Conservation (phyloP, 192 early-diverging fungal species). For the Geosiphon pyriformis region DNA sequence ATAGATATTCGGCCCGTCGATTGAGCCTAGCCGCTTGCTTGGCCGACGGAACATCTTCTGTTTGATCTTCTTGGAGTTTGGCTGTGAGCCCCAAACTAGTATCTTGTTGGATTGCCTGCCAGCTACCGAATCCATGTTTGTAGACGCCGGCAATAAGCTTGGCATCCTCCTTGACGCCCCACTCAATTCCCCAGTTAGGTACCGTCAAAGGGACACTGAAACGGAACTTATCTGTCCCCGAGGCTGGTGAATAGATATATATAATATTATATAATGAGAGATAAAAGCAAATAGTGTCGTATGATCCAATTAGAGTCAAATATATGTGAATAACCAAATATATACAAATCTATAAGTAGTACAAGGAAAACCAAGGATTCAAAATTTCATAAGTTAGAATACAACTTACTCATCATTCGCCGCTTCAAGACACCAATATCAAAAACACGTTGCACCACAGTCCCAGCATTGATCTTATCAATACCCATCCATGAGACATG, state of each 20-base stretch:
- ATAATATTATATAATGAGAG: conserved; percentile 22
- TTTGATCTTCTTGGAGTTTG: conserved; percentile 75
- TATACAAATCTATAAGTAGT: background rate
- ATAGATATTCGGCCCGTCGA: conserved; percentile 84
- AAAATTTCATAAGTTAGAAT: background rate
- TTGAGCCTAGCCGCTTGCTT: conserved; percentile 53
- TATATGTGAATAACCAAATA: no score
- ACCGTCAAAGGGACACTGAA: conserved; percentile 79
- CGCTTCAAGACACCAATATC: conserved; percentile 67
- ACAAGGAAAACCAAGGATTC: background rate
- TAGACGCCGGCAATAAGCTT: conserved; percentile 95
- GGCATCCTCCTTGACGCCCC: conserved; percentile 91
- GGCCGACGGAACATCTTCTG: conserved; percentile 36
- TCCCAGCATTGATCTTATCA: conserved; percentile 79
- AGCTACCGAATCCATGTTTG: conserved; percentile 88
- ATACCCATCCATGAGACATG: conserved; percentile 73
- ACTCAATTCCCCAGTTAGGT: conserved; percentile 75
- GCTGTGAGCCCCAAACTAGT: conserved; percentile 64
- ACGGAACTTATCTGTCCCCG: conserved; percentile 78
- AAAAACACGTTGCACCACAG: conserved; percentile 65
- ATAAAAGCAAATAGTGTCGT: no score
- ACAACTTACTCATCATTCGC: conserved; percentile 43
- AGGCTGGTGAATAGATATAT: conserved; percentile 40
- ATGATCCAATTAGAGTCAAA: no score
- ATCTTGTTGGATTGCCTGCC: conserved; percentile 83